Evolutionary conservation across 176 grass and related monocot genomes (phyloP).

Genomic region (Phoenix roebelenii): DNA sequence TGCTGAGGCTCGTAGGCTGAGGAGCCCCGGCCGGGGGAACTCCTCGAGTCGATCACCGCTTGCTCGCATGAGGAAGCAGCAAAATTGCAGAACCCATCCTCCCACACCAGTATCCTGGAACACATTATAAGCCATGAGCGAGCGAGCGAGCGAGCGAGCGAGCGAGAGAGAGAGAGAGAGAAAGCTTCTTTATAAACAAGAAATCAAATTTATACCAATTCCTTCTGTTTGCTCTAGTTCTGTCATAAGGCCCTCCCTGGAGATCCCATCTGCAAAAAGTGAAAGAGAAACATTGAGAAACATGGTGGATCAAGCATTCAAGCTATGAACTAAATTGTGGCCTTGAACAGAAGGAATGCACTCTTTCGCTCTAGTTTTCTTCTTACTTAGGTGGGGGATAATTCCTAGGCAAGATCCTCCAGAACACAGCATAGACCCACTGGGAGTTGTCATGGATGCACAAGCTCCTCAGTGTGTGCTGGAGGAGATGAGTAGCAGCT

Average conservation of each 20-base stretch:
- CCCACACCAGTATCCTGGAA: constrained; percentile 82
- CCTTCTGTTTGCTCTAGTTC: constrained; percentile 91
- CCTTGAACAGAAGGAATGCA: no score
- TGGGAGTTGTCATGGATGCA: constrained; percentile 14
- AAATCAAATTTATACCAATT: constrained; percentile 52
- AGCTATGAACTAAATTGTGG: no score
- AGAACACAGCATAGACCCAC: constrained; percentile 20
- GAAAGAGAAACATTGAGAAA: not conserved
- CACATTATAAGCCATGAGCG: no score
- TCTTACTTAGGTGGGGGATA: constrained; percentile 14
- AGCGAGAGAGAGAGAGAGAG: not conserved
- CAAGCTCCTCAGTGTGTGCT: constrained; percentile 13
- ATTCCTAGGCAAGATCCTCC: constrained; percentile 21
- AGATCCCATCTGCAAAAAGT: constrained; percentile 76
- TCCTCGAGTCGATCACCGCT: constrained; percentile 12
- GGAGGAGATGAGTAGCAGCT: constrained; percentile 14
- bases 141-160: not conserved
- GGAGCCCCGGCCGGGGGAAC: no score
- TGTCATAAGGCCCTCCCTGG: constrained; percentile 63
- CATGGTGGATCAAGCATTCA: no score
- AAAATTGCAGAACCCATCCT: constrained; percentile 99
- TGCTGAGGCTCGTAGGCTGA: constrained; percentile 19
- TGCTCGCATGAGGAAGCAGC: constrained; percentile 49
- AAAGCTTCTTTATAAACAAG: not conserved
- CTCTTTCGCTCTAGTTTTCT: not conserved